These are phyloP conservation scores for Leishmania tarentolae DNA, from an alignment of 208 protist genomes.

Conservation along the genomic window DNA sequence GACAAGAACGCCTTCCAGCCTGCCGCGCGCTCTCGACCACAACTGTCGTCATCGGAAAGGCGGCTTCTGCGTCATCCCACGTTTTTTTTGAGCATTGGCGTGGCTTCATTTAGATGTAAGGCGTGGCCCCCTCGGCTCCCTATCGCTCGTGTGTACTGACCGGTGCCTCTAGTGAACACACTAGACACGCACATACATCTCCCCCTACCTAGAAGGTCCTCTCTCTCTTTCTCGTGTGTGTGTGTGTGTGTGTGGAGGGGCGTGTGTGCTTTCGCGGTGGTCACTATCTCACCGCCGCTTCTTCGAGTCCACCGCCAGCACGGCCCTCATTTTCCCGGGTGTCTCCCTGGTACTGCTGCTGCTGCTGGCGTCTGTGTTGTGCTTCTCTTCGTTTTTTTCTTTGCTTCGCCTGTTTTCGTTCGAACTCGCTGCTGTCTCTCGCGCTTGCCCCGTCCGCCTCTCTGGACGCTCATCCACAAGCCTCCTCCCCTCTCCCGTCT, in stretches of 20 bases:
- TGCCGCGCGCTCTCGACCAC: not conserved
- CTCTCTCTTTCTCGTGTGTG: not conserved
- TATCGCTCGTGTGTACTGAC: not conserved
- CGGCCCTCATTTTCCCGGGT: not conserved
- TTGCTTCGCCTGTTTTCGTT: not conserved
- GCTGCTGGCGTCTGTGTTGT: not conserved
- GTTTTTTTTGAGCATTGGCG: not conserved
- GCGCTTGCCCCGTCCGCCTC: not conserved
- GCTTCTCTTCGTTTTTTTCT: not conserved
- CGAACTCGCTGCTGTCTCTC: not conserved
- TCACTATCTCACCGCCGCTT: slow-evolving; percentile 10
- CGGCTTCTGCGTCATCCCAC: too few species aligned
- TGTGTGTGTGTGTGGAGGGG: not conserved
- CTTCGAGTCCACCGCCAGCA: not conserved
- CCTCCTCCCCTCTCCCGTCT: not conserved
- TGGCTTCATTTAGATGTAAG: not conserved
- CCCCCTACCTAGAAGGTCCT: not conserved
- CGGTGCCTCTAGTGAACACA: not conserved
- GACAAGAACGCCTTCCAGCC: too few species aligned
- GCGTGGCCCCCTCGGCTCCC: not conserved
- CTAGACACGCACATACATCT: not conserved
- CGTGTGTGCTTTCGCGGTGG: not conserved
- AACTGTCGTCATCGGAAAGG: not conserved
- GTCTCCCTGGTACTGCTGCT: not conserved
- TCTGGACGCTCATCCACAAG: not conserved